A percentile compares a stretch with the other conserved stretches of the same genome.
Evolutionary conservation across 73 alveolate genomes (phyloP).

Genomic region (Uronychia setigera): DNA sequence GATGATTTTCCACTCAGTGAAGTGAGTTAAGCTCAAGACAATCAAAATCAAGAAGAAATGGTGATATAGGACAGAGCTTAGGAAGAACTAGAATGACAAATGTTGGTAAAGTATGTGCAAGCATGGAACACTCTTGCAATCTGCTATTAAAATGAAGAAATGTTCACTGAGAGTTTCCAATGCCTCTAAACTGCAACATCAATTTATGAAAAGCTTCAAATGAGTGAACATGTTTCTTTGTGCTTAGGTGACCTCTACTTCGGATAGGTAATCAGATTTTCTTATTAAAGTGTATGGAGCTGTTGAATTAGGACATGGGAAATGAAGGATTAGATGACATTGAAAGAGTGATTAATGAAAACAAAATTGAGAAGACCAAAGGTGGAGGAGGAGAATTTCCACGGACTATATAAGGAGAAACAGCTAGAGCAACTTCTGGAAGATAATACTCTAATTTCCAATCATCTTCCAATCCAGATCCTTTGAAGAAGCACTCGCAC

Average conservation of each 20-base stretch:
- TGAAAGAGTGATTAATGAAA: background rate
- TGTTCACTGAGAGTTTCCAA: conserved; percentile 25
- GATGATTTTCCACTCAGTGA: background rate
- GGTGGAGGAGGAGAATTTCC: background rate
- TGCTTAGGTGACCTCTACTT: conserved; percentile 30
- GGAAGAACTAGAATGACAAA: conserved; percentile 27
- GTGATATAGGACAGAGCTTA: conserved; percentile 1
- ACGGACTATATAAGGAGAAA: background rate
- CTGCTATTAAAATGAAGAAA: conserved; percentile 17
- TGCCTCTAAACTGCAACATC: conserved; percentile 41
- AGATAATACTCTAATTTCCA: background rate
- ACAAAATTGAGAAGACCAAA: background rate
- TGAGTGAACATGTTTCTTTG: conserved; percentile 31
- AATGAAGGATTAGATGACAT: no score
- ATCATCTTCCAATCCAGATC: background rate
- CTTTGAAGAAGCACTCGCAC: background rate
- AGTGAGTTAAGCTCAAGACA: conserved; percentile 7
- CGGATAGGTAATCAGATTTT: conserved; percentile 13
- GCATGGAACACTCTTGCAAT: conserved; percentile 44
- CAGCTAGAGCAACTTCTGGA: background rate
- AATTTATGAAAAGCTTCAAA: conserved; percentile 27
- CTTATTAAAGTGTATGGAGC: conserved; percentile 4
- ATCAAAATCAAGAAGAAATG: background rate
- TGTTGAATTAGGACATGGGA: background rate
- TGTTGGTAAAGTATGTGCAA: conserved; percentile 37